These are phyloP conservation scores for Cryptomeria japonica DNA, from an alignment of 75 land plant genomes.

Conservation along the genomic window DNA sequence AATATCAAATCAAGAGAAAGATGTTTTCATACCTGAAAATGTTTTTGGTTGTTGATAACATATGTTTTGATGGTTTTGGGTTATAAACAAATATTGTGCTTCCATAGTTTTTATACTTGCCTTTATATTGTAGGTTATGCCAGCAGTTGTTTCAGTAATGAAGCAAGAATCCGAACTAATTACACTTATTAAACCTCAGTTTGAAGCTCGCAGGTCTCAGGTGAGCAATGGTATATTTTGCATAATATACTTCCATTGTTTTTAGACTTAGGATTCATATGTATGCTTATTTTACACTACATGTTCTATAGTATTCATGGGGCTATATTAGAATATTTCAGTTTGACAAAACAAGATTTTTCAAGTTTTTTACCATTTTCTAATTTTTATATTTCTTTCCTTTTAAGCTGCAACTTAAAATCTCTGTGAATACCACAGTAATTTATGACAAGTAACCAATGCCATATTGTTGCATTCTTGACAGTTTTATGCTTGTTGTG, in stretches of 20 bases:
- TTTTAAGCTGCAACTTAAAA: too few species aligned
- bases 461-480: neutral
- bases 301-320: neutral
- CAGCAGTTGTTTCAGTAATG: slow-evolving; percentile 90
- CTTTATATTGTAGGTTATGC: slow-evolving; percentile 75
- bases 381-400: too few species aligned
- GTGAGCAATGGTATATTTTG: slow-evolving; percentile 25
- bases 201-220: slow-evolving; percentile 94
- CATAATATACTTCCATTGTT: neutral
- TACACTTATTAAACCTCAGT: slow-evolving; percentile 93
- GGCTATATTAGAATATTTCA: neutral
- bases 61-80: neutral
- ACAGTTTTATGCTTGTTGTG: neutral
- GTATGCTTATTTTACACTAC: neutral
- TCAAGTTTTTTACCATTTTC: neutral
- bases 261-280: neutral
- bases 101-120: slow-evolving; percentile 1
- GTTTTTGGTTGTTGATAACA: neutral
- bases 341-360: neutral
- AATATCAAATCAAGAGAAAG: neutral
- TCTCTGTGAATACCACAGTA: too few species aligned
- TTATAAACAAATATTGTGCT: neutral
- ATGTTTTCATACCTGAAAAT: neutral
- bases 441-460: neutral
- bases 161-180: slow-evolving; percentile 74